These are phyloP conservation scores for Tausonia pullulans DNA, from an alignment of 1,284 basidiomycete genomes.

Conservation along the genomic window DNA sequence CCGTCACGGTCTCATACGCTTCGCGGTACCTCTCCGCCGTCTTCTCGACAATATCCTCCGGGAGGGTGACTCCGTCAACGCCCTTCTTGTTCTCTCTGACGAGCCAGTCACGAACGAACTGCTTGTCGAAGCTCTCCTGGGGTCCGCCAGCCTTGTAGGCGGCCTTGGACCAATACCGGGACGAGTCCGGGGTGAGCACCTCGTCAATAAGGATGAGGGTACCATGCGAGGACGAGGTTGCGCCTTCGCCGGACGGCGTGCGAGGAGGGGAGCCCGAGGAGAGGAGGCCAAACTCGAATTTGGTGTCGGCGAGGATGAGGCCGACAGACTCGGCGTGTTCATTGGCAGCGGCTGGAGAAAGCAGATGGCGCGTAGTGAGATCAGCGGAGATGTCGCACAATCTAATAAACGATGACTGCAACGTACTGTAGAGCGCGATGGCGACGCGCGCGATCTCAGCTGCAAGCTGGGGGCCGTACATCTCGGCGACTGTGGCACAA, in stretches of 20 bases:
- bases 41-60: slow-evolving; percentile 59
- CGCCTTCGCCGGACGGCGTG: slow-evolving; percentile 28
- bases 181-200: slow-evolving; percentile 91
- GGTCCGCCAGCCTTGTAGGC: slow-evolving; percentile 61
- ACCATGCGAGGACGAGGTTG: slow-evolving; percentile 28
- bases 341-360: slow-evolving; percentile 47
- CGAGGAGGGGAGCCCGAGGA: slow-evolving; percentile 21
- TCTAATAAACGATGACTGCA: neutral
- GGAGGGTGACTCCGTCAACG: slow-evolving; percentile 62
- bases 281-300: slow-evolving; percentile 76
- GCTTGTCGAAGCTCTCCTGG: slow-evolving; percentile 93
- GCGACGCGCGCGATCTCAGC: slow-evolving; percentile 33
- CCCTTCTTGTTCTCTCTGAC: slow-evolving; percentile 58
- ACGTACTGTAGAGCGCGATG: slow-evolving; percentile 33
- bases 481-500: slow-evolving; percentile 31
- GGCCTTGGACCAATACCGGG: slow-evolving; percentile 82
- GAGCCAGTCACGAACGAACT: slow-evolving; percentile 88
- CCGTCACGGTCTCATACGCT: slow-evolving; percentile 57
- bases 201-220: slow-evolving; percentile 86
- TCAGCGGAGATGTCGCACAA: neutral
- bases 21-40: slow-evolving; percentile 69
- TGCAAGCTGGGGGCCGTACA: slow-evolving; percentile 34
- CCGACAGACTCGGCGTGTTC: slow-evolving; percentile 64
- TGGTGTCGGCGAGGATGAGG: slow-evolving; percentile 93
- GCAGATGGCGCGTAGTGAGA: neutral